Evolutionary conservation across 1,139 yeast species (phyloP).

Genomic region (Saccharomyces pastorianus): DNA sequence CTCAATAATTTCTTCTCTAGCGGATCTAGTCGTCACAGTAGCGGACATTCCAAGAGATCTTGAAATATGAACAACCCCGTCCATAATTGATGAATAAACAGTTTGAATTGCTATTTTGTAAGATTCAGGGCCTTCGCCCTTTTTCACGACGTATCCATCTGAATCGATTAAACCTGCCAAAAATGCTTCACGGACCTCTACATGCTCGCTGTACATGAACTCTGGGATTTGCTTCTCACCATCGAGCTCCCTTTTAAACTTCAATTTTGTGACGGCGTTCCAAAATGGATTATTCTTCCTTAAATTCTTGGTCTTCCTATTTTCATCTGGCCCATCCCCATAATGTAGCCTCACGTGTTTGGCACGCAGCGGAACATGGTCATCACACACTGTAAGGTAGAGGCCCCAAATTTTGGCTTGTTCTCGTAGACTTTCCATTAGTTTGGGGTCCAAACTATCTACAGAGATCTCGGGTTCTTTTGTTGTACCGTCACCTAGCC

Average conservation of each 20-base stretch:
- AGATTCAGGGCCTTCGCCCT: slow-evolving; percentile 13
- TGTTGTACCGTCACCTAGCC: slow-evolving; percentile 28
- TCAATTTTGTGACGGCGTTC: slow-evolving; percentile 15
- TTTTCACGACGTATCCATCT: slow-evolving; percentile 30
- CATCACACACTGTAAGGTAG: slow-evolving; percentile 18
- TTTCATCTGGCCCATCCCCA: slow-evolving; percentile 12
- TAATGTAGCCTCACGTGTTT: slow-evolving; percentile 23
- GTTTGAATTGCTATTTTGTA: slow-evolving; percentile 31
- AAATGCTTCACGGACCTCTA: slow-evolving; percentile 36
- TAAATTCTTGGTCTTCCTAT: slow-evolving; percentile 13
- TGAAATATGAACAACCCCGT: slow-evolving; percentile 33
- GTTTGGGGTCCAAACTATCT: slow-evolving; percentile 20
- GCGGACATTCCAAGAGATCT: slow-evolving; percentile 35
- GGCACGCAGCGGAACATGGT: slow-evolving; percentile 17
- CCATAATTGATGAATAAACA: slow-evolving; percentile 27
- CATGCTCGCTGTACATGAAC: slow-evolving; percentile 25
- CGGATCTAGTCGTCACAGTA: slow-evolving; percentile 22
- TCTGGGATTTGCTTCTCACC: slow-evolving; percentile 26
- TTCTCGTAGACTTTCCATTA: slow-evolving; percentile 20
- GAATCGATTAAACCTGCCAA: slow-evolving; percentile 39
- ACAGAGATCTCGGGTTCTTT: slow-evolving; percentile 26
- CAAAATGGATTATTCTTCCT: slow-evolving; percentile 25
- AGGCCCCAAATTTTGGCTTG: slow-evolving; percentile 23
- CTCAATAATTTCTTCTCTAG: slow-evolving; percentile 14
- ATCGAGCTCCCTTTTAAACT: slow-evolving; percentile 17